Base-by-base conservation (phyloP, 768 basidiomycete genomes). In the Leucosporidium creatinivorum region DNA sequence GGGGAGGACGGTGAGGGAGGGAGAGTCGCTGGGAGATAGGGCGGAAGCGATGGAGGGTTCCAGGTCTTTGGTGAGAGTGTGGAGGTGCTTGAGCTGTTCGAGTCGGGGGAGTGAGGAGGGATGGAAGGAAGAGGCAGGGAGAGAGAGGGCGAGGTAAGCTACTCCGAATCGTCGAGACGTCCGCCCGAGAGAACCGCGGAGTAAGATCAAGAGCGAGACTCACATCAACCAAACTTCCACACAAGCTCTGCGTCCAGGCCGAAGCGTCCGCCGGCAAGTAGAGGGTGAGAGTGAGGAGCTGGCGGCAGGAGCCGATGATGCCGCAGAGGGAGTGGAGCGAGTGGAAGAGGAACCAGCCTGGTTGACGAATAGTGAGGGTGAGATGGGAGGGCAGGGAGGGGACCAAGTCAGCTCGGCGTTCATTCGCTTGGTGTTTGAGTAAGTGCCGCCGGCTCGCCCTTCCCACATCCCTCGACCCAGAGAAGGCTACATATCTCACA, bases 251-350 rank as follows among this genome's bases (percentile, higher is more conserved):
- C 2, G 67, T 66, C 70, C 70, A 72, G 7, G 70, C 67, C 7
- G 62, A 51, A 26, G 62, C 57, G 13, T 68, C 61, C 33, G 58
- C 39, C 6, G 67, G 67, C 17, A 68, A 55, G 55, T 61, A 66
- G 23, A 72, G 54, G 8, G 70, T 68, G 44, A 72, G 39, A 6
- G 36, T 39, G 30, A 68, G 55, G 48, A 72, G 62, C 13, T 56
- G 28, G 5, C 70, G 64, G 51, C 70, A 72, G 26, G 67, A 66
- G 4, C 70, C 67, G 28, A 72, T 68, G 59, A 72, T 72, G 56
- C 70, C 70, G 59, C 70, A 72, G n/a, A 72, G 51, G 4, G 67
- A 68, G 65, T 72, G 70, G 63, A 72, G 65, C 65, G 70, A 72
- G 67, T 72, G 70, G 47, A 72, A 72, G 39, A 68, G 49, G 65